Evolutionary conservation across 73 alveolate species (phyloP).

Genomic region (Symbiodinium pilosum): DNA sequence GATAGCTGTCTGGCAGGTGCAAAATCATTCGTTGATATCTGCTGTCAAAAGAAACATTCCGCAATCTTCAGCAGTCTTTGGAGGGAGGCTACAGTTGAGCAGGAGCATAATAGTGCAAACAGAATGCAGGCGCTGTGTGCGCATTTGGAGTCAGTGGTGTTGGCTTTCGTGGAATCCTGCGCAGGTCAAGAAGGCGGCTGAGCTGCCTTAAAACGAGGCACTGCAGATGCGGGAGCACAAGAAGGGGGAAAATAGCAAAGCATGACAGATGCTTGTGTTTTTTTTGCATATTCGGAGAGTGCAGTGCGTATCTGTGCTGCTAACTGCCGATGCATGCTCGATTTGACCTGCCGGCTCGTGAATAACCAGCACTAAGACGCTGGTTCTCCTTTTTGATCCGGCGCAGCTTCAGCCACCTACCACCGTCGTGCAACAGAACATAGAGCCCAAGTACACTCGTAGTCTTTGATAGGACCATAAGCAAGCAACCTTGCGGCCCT

Average conservation of each 20-base stretch:
- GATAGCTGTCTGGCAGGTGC: too few relatives aligned
- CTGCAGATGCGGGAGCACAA: too few relatives aligned
- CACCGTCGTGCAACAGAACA: background rate
- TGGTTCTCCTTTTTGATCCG: background rate
- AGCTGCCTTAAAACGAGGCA: too few relatives aligned
- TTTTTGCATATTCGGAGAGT: background rate
- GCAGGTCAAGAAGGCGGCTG: background rate
- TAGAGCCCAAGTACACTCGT: background rate
- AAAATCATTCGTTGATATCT: too few relatives aligned
- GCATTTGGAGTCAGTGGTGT: background rate
- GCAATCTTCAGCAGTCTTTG: too few relatives aligned
- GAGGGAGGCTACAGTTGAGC: too few relatives aligned
- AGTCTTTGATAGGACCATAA: background rate
- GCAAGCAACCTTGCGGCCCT: background rate
- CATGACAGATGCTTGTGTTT: too few relatives aligned
- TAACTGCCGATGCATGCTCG: background rate
- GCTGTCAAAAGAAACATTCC: too few relatives aligned
- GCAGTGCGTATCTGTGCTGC: background rate
- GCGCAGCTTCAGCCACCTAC: conserved; percentile 34
- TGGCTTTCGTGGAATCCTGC: background rate
- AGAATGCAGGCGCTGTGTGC: too few relatives aligned
- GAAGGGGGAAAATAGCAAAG: too few relatives aligned
- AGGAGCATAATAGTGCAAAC: too few relatives aligned
- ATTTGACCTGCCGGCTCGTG: background rate
- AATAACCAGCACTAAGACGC: conserved; percentile 73